Percentiles rank a stretch among this genome's conserved stretches.
These are phyloP conservation scores for Termitomyces titanicus DNA, from an alignment of 768 basidiomycete genomes.

Conservation along the genomic window DNA sequence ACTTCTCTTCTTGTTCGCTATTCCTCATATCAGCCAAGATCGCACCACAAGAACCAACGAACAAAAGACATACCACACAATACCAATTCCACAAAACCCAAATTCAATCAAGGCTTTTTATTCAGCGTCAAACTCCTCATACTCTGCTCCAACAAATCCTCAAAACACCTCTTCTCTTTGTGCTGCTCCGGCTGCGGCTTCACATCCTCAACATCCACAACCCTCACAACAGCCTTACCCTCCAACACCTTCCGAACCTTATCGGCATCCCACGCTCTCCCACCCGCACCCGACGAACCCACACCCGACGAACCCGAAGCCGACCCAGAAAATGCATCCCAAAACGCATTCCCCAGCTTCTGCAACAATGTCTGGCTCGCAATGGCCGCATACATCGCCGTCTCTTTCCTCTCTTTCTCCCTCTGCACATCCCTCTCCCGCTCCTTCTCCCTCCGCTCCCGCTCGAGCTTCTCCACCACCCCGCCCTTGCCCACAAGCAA, in stretches of 20 bases:
- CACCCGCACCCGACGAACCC: slow-evolving; percentile 18
- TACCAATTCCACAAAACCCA: neutral
- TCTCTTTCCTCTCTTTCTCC: slow-evolving; percentile 35
- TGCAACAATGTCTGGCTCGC: slow-evolving; percentile 73
- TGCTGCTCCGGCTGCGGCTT: slow-evolving; percentile 11
- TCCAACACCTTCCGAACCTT: slow-evolving; percentile 81
- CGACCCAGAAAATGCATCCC: slow-evolving; percentile 81
- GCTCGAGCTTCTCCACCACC: slow-evolving; percentile 26
- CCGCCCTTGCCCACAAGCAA: slow-evolving; percentile 22
- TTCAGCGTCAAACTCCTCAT: slow-evolving; percentile 62
- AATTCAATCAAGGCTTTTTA: slow-evolving; percentile 40
- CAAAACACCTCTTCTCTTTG: slow-evolving; percentile 23
- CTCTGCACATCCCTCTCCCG: slow-evolving; percentile 24
- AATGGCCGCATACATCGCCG: slow-evolving; percentile 65
- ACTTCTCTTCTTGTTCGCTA: neutral
- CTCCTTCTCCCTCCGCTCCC: slow-evolving; percentile 18
- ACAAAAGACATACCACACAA: neutral
- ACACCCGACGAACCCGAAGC: slow-evolving; percentile 12
- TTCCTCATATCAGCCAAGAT: neutral
- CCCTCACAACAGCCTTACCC: slow-evolving; percentile 73
- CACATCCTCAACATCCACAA: slow-evolving; percentile 66
- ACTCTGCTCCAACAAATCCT: slow-evolving; percentile 59
- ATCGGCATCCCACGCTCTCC: slow-evolving; percentile 59
- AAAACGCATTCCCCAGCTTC: slow-evolving; percentile 75
- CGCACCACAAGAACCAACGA: too few species aligned